Evolutionary conservation across 805 yeast genomes (phyloP), one percentile per base, ranked within the genome.

Genomic region (Kazachstania kunashirensis): DNA sequence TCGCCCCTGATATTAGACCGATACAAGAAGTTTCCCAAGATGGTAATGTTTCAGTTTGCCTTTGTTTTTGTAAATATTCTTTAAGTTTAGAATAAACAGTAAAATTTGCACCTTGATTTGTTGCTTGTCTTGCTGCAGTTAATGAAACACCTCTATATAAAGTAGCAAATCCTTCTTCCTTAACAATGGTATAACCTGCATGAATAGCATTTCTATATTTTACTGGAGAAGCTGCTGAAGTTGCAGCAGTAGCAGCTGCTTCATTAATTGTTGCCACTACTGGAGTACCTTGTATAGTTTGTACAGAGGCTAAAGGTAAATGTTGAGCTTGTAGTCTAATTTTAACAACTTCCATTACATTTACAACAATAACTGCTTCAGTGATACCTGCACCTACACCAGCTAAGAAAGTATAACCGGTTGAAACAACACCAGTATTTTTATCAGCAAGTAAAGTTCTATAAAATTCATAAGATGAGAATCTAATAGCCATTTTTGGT

Each of bases 351-450:
- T 89, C 98, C 82, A 86, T 89, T 31, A 97, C 97, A 59, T 85
- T 92, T 29, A 89, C 98, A 40, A 89, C 89, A 41, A 82, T 63
- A 39, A 92, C 88, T 2, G 97, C 96, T 64, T 89, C 98, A 34
- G 96, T 84, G 57, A 84, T 68, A 66, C 98, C 98, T 14, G 98
- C 97, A 61, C 95, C 88, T 18, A 89, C 92, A 65, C 98, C 98
- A 30, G 96, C 88, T 35, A 83, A 47, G 57, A 89, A 89, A 9
- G 88, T 84, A 50, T 76, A 72, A 33, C 75, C 73, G 5, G 96
- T 82, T 29, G 82, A 57, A 38, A 85, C 77, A 10, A 67, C 63
- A 18, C 85, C 81, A 37, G 83, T 75, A 35, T 68, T 68, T 34
- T 62, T 59, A 41, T 76, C 73, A 25, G 74, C 72, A 45, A 89